Evolutionary conservation across 768 basidiomycete species (phyloP).

Genomic region (Suillus tomentosus): DNA sequence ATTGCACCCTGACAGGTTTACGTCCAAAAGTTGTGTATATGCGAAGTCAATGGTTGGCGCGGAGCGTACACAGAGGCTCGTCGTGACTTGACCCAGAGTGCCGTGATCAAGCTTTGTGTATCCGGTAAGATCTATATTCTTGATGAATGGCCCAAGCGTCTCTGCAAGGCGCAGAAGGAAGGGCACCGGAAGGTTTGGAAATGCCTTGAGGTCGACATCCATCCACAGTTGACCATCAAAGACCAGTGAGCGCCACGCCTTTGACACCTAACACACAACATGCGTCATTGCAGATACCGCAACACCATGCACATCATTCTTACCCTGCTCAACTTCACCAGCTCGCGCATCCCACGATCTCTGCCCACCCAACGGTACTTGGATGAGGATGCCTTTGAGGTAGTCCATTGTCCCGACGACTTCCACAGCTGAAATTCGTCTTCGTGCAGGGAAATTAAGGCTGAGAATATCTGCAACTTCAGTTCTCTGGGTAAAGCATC

Average conservation of each 20-base stretch:
- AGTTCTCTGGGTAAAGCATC: conserved; percentile 72
- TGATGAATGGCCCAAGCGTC: conserved; percentile 65
- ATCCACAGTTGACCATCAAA: conserved; percentile 90
- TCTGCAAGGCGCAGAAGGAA: conserved; percentile 56
- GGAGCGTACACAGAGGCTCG: conserved; percentile 51
- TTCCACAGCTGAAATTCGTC: conserved; percentile 52
- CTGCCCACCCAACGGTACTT: conserved; percentile 75
- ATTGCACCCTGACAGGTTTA: conserved; percentile 76
- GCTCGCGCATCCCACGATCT: conserved; percentile 72
- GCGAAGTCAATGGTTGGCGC: conserved; percentile 31
- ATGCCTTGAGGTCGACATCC: conserved; percentile 60
- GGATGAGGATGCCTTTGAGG: conserved; percentile 58
- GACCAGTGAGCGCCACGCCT: conserved; percentile 70
- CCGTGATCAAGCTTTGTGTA: conserved; percentile 52
- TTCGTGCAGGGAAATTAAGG: conserved; percentile 60
- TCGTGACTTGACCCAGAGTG: conserved; percentile 53
- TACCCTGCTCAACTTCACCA: conserved; percentile 81
- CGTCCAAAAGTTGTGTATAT: conserved; percentile 66
- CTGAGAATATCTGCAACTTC: conserved; percentile 56
- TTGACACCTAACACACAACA: conserved; percentile 61
- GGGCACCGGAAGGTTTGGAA: conserved; percentile 55
- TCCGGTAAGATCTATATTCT: conserved; percentile 62
- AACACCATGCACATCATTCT: conserved; percentile 28
- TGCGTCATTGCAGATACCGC: conserved; percentile 14
- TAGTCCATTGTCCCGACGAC: conserved; percentile 57